Percentiles rank a stretch among this genome's conserved stretches.
Evolutionary conservation across 2,329 filamentous ascomycete genomes (phyloP).

Genomic region (Hymenoscyphus occultus): DNA sequence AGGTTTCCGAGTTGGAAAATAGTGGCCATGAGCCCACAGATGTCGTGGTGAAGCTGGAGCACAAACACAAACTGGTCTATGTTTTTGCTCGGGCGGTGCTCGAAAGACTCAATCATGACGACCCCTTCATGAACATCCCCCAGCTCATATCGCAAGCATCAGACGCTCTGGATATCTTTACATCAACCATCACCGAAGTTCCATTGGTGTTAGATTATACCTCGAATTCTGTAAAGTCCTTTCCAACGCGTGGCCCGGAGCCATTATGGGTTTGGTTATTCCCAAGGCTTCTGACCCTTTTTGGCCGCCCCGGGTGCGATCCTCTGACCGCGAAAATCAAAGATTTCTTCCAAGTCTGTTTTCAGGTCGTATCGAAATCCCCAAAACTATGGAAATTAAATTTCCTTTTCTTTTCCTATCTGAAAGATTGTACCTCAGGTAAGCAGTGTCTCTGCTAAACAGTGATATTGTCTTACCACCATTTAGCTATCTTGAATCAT

Average conservation of each 20-base stretch:
- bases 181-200: constrained; percentile 70
- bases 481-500: constrained; percentile 29
- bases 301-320: constrained; percentile 51
- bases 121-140: constrained; percentile 59
- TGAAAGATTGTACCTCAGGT: constrained; percentile 41
- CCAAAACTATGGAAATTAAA: constrained; percentile 49
- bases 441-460: constrained; percentile 16
- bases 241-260: constrained; percentile 52
- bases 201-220: constrained; percentile 61
- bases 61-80: constrained; percentile 83
- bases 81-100: constrained; percentile 79
- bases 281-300: constrained; percentile 54
- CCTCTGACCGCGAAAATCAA: constrained; percentile 51
- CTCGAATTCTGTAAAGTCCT: constrained; percentile 41
- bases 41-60: constrained; percentile 62
- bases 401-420: constrained; percentile 46
- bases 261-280: constrained; percentile 65
- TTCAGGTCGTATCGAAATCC: constrained; percentile 44
- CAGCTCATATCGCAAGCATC: constrained; percentile 57
- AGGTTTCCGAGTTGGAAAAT: constrained; percentile 60
- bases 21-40: constrained; percentile 46
- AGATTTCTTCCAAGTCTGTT: constrained; percentile 49
- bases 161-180: constrained; percentile 76
- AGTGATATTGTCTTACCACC: background rate
- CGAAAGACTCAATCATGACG: constrained; percentile 63